Conservation (phyloP, 73 alveolate species). For the Urostyla sp. region DNA sequence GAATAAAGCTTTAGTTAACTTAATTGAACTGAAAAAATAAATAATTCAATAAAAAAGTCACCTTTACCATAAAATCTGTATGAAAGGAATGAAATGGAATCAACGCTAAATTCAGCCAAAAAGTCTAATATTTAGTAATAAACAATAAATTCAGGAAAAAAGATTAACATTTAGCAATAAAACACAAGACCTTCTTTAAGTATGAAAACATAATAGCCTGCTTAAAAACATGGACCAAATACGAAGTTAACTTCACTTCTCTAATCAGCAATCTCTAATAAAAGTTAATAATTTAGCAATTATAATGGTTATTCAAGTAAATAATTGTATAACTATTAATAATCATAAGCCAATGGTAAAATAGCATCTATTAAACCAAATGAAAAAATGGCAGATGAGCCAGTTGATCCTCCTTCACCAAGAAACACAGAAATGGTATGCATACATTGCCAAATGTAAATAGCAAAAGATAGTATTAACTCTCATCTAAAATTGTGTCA, state of each 20-base stretch:
- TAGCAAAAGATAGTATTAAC: neutral
- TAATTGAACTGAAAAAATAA: neutral
- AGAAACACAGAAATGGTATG: conserved; percentile 18
- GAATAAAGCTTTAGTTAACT: neutral
- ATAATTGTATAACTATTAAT: neutral
- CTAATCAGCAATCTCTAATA: neutral
- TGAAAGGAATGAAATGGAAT: neutral
- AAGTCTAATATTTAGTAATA: neutral
- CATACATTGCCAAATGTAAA: neutral
- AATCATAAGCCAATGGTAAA: neutral
- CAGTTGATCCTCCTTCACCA: conserved; percentile 51
- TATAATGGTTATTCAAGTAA: neutral
- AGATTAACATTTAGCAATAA: neutral
- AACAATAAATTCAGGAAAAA: neutral
- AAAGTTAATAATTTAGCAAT: neutral
- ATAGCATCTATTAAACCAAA: conserved; percentile 15
- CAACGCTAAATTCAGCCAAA: neutral
- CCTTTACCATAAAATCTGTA: neutral
- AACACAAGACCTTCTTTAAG: no score
- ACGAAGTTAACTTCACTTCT: neutral
- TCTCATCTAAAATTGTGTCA: neutral
- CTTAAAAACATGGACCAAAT: neutral
- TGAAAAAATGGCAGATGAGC: conserved; percentile 49
- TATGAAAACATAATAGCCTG: neutral
- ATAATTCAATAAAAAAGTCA: neutral